Conservation (phyloP, 331 rosid species). For the Malus hybrid region DNA sequence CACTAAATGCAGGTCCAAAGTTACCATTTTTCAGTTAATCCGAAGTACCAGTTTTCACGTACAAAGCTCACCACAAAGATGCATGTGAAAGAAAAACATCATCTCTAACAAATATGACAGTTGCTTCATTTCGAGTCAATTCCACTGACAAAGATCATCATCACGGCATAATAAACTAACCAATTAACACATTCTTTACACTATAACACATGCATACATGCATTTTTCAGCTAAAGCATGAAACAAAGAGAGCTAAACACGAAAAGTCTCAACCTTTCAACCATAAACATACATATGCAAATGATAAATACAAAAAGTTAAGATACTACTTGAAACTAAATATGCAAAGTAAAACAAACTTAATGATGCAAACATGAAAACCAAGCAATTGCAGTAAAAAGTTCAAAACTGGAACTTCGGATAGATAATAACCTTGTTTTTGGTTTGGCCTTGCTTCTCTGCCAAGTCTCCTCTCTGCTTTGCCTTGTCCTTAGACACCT, state of each 20-base stretch:
- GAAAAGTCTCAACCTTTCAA: too few species aligned
- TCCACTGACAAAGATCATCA: neutral
- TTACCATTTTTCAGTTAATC: too few species aligned
- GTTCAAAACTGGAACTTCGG: neutral
- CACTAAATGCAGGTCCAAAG: neutral
- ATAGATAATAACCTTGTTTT: constrained; percentile 64
- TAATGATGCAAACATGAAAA: neutral
- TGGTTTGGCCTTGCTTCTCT: constrained; percentile 41
- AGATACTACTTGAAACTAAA: too few species aligned
- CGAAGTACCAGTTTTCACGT: neutral
- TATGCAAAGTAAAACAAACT: neutral
- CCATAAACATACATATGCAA: too few species aligned
- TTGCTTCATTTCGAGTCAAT: neutral
- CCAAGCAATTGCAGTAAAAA: neutral
- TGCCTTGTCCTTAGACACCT: constrained; percentile 49
- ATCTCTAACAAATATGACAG: neutral
- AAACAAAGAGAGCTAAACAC: too few species aligned
- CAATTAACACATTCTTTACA: neutral
- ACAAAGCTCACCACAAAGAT: neutral
- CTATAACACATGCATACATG: too few species aligned
- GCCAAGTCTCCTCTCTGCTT: constrained; percentile 48
- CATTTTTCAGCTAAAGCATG: too few species aligned
- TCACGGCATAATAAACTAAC: neutral
- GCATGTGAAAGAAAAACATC: too few species aligned
- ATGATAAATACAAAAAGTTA: too few species aligned